A percentile compares a stretch with the other conserved stretches of the same genome.
These are phyloP conservation scores for Lipomyces chichibuensis DNA, from an alignment of 805 yeast genomes.

Conservation along the genomic window DNA sequence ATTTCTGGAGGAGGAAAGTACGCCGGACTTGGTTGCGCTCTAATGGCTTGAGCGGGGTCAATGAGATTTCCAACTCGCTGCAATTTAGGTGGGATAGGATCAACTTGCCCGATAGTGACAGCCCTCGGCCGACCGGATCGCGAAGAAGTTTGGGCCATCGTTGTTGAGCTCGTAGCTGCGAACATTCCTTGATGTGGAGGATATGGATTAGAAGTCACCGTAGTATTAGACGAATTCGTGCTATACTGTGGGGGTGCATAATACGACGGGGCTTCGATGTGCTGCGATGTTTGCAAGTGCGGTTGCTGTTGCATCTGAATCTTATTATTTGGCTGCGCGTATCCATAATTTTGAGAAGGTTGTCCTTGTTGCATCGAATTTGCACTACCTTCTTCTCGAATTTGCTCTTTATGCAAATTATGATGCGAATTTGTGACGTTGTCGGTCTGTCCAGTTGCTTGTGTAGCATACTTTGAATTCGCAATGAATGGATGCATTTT, in stretches of 20 bases:
- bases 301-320: constrained; percentile 20
- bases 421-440: neutral
- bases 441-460: constrained; percentile 1
- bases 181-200: constrained; percentile 24
- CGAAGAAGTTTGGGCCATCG: constrained; percentile 12
- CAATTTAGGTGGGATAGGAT: constrained; percentile 47
- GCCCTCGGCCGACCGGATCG: constrained; percentile 44
- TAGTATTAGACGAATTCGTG: neutral
- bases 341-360: neutral
- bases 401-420: neutral
- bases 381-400: neutral
- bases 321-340: constrained; percentile 10
- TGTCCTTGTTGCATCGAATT: constrained; percentile 16
- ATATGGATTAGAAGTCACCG: constrained; percentile 26
- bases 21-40: constrained; percentile 48
- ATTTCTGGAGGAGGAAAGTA: constrained; percentile 48
- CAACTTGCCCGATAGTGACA: constrained; percentile 47
- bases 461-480: constrained; percentile 50
- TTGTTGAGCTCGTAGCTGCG: constrained; percentile 4
- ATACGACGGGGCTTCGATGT: constrained; percentile 1
- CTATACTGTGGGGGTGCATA: constrained; percentile 16
- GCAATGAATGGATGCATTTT: constrained; percentile 86
- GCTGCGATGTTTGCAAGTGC: constrained; percentile 9
- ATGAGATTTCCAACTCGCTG: constrained; percentile 50
- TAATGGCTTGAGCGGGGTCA: constrained; percentile 45